phyloP scores from a whole-genome alignment of 2,329 filamentous ascomycete genomes.

The Pseudogymnoascus sp. region DNA sequence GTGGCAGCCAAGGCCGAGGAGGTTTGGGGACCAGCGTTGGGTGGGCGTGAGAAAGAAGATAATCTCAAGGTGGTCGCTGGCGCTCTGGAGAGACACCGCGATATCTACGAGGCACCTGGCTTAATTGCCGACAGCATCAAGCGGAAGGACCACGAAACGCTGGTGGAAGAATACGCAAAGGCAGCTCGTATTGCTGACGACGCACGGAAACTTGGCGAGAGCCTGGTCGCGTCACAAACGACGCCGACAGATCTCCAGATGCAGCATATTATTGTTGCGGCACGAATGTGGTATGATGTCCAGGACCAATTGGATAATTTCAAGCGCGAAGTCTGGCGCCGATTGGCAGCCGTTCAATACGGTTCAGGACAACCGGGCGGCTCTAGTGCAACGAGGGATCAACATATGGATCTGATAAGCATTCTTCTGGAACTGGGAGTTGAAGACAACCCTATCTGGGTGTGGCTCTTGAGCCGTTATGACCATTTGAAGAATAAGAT shows the following conservation, averaged over 20 bases:
- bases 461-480: slow-evolving; percentile 86
- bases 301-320: slow-evolving; percentile 78
- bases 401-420: slow-evolving; percentile 83
- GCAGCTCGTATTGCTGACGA: slow-evolving; percentile 78
- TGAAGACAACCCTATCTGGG: slow-evolving; percentile 92
- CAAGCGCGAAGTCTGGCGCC: slow-evolving; percentile 84
- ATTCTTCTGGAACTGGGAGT: slow-evolving; percentile 89
- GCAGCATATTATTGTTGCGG: slow-evolving; percentile 79
- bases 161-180: slow-evolving; percentile 78
- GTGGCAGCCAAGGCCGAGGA: slow-evolving; percentile 92
- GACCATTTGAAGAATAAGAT: slow-evolving; percentile 86
- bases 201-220: slow-evolving; percentile 59
- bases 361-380: slow-evolving; percentile 29
- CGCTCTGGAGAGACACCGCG: slow-evolving; percentile 69
- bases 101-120: slow-evolving; percentile 73
- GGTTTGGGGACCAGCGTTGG: slow-evolving; percentile 90
- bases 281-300: slow-evolving; percentile 91
- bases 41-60: slow-evolving; percentile 84
- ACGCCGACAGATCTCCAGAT: slow-evolving; percentile 69
- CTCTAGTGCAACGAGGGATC: slow-evolving; percentile 52
- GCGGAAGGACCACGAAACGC: slow-evolving; percentile 77
- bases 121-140: slow-evolving; percentile 77
- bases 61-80: slow-evolving; percentile 69
- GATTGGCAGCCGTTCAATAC: slow-evolving; percentile 60
- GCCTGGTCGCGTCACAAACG: slow-evolving; percentile 40